These are phyloP conservation scores for Glebionis coronaria DNA, from an alignment of 129 eudicot genomes.

Conservation along the genomic window DNA sequence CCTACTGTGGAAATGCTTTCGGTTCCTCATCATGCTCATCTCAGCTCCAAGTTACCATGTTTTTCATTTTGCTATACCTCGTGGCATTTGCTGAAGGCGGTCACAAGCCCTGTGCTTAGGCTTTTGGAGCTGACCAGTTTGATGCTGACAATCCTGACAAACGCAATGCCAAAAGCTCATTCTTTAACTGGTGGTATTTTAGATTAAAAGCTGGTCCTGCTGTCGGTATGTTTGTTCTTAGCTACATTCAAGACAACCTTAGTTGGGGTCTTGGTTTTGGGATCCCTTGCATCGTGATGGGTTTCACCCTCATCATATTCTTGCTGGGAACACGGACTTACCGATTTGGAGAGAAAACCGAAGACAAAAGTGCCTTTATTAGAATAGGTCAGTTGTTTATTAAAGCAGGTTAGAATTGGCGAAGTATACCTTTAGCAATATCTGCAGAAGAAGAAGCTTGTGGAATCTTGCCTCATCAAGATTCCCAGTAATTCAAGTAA, in stretches of 20 bases:
- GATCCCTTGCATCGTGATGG: conserved; percentile 59
- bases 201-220: conserved; percentile 48
- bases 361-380: conserved; percentile 35
- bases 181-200: conserved; percentile 80
- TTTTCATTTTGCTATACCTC: conserved; percentile 54
- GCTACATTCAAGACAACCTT: conserved; percentile 62
- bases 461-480: conserved; percentile 28
- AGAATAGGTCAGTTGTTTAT: conserved; percentile 45
- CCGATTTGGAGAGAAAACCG: conserved; percentile 33
- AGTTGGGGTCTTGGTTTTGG: conserved; percentile 81
- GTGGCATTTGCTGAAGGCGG: conserved; percentile 66
- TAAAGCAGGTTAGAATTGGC: conserved; percentile 39
- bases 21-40: conserved; percentile 24
- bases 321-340: conserved; percentile 51
- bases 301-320: conserved; percentile 41
- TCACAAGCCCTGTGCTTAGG: conserved; percentile 59
- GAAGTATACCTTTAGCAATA: conserved; percentile 11
- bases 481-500: conserved; percentile 49
- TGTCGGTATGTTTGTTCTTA: conserved; percentile 30
- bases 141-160: conserved; percentile 50
- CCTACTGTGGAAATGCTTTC: conserved; percentile 20
- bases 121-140: conserved; percentile 88
- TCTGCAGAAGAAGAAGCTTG: conserved; percentile 33
- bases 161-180: conserved; percentile 55
- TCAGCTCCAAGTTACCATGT: conserved; percentile 32